Percentiles rank a stretch among this genome's conserved stretches.
These are phyloP conservation scores for Teratosphaeria epicoccoides DNA, from an alignment of 2,329 filamentous ascomycete species.

Conservation along the genomic window DNA sequence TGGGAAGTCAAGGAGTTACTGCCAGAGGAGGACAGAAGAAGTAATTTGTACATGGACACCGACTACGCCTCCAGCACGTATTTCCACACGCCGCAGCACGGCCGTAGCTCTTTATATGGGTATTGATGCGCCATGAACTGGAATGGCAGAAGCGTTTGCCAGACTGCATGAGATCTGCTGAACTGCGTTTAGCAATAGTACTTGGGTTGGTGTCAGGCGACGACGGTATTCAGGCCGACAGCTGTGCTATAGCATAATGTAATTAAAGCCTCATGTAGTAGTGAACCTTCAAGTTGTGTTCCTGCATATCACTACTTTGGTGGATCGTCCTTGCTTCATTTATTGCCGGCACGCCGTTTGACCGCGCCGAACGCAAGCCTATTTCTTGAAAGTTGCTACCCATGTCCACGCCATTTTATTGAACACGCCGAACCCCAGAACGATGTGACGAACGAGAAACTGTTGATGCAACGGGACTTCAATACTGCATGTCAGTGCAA, in stretches of 20 bases:
- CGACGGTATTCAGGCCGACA: neutral
- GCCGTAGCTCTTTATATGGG: constrained; percentile 4
- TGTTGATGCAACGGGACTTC: neutral
- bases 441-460: neutral
- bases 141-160: neutral
- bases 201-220: neutral
- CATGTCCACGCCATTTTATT: too few species aligned
- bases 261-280: too few species aligned
- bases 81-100: constrained; percentile 1
- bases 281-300: too few species aligned
- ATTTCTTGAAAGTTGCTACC: neutral
- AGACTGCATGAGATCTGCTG: neutral
- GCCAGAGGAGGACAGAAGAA: constrained; percentile 12
- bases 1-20: constrained; percentile 85
- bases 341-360: neutral
- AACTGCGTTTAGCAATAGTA: neutral
- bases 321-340: neutral
- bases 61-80: constrained; percentile 7
- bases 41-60: constrained; percentile 7
- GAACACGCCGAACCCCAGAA: too few species aligned
- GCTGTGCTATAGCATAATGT: neutral
- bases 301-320: neutral
- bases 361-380: neutral
- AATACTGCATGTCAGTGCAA: neutral
- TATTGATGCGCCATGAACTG: constrained; percentile 1